phyloP scores from a whole-genome alignment of 192 early-diverging fungal genomes.

The Cladochytrium replicatum region DNA sequence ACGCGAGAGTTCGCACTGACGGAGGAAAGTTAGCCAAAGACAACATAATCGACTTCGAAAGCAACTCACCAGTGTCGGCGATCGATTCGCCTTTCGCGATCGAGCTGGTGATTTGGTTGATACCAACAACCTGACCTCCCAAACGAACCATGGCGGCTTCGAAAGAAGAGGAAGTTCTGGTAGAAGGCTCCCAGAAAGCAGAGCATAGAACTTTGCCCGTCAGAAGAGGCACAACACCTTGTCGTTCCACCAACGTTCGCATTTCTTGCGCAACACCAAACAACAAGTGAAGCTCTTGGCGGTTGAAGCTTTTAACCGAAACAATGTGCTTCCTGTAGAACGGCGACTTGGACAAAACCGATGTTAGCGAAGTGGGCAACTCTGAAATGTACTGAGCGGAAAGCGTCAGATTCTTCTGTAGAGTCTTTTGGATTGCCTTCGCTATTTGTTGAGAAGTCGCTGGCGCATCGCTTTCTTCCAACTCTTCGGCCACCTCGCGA shows the following conservation, averaged over 20 bases:
- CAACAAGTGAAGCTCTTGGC: conserved; percentile 86
- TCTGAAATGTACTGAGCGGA: conserved; percentile 31
- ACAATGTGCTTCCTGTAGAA: conserved; percentile 94
- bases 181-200: conserved; percentile 95
- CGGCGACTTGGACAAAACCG: conserved; percentile 45
- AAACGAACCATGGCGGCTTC: conserved; percentile 89
- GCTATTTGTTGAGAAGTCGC: not conserved
- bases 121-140: conserved; percentile 80
- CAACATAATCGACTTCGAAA: not conserved
- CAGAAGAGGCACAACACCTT: conserved; percentile 75
- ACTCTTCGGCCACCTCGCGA: conserved; percentile 16
- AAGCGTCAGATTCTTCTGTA: conserved; percentile 18
- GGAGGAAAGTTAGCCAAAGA: not conserved
- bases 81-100: conserved; percentile 93
- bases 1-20: conserved; percentile 73
- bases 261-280: conserved; percentile 97
- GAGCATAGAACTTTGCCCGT: conserved; percentile 85
- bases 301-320: conserved; percentile 80
- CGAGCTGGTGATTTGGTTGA: conserved; percentile 75
- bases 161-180: conserved; percentile 88
- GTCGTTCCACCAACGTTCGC: conserved; percentile 85
- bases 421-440: conserved; percentile 8
- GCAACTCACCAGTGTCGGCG: conserved; percentile 78
- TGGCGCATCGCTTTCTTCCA: conserved; percentile 15
- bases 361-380: conserved; percentile 17